These are phyloP conservation scores for Litchi chinensis DNA, from an alignment of 345 rosid species.

Conservation along the genomic window DNA sequence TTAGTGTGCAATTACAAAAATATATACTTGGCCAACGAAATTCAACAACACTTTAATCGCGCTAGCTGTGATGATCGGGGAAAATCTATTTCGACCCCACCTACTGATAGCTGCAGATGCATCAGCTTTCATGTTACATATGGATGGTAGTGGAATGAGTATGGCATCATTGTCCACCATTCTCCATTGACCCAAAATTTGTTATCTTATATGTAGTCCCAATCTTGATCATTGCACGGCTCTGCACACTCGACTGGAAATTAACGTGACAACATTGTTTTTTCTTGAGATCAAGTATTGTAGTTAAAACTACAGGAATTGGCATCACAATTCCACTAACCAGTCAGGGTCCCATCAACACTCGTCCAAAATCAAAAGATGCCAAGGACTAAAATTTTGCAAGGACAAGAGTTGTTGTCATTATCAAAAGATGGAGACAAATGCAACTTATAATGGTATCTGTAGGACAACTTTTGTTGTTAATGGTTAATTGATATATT, in stretches of 20 bases:
- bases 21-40: not conserved
- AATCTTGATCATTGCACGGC: conserved; percentile 12
- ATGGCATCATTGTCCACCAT: not conserved
- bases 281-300: not conserved
- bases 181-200: not conserved
- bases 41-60: not conserved
- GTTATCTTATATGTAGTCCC: not conserved
- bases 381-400: not conserved
- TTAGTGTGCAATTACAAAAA: not conserved
- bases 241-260: not conserved
- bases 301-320: conserved; percentile 10
- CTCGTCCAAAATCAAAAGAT: not conserved
- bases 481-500: not conserved
- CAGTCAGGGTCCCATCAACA: not conserved
- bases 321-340: not conserved
- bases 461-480: not conserved
- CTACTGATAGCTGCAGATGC: not conserved
- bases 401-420: not conserved
- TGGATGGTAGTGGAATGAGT: not conserved
- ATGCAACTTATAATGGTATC: not conserved
- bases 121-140: not conserved
- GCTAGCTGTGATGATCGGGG: not conserved
- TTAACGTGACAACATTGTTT: not conserved
- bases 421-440: not conserved
- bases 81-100: not conserved